Evolutionary conservation across 257 asterid genomes (phyloP).

Genomic region (Voacanga thouarsii): DNA sequence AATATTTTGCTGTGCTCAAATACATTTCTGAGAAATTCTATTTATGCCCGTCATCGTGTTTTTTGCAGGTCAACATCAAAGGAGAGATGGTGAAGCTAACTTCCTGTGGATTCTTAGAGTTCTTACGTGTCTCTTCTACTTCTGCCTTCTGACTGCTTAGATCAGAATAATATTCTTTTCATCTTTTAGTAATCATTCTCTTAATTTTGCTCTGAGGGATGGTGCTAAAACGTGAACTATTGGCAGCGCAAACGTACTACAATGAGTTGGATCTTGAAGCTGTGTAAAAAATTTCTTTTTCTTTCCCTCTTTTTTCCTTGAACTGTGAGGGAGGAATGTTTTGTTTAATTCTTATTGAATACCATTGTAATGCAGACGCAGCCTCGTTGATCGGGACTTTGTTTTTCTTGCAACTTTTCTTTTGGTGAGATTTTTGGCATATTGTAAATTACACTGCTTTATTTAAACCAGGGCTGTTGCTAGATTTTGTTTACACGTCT

Average conservation of each 20-base stretch:
- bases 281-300: conserved; percentile 37
- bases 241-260: conserved; percentile 26
- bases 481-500: too few relatives aligned
- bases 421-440: background rate
- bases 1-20: background rate
- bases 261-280: conserved; percentile 37
- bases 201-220: conserved; percentile 51
- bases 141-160: conserved; percentile 39
- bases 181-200: conserved; percentile 34
- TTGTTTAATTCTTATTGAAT: conserved; percentile 14
- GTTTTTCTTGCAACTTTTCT: background rate
- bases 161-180: conserved; percentile 54
- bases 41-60: conserved; percentile 18
- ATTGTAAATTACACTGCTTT: background rate
- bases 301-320: conserved; percentile 19
- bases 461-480: background rate
- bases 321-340: conserved; percentile 20
- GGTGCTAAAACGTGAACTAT: conserved; percentile 39
- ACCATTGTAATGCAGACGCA: conserved; percentile 18
- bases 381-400: background rate
- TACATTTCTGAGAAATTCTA: background rate
- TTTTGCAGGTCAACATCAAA: conserved; percentile 73
- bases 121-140: conserved; percentile 28
- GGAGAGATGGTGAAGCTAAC: conserved; percentile 63
- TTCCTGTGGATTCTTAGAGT: conserved; percentile 34